These are phyloP conservation scores for Hygrophoropsis aurantiaca DNA, from an alignment of 768 basidiomycete genomes.

Conservation along the genomic window DNA sequence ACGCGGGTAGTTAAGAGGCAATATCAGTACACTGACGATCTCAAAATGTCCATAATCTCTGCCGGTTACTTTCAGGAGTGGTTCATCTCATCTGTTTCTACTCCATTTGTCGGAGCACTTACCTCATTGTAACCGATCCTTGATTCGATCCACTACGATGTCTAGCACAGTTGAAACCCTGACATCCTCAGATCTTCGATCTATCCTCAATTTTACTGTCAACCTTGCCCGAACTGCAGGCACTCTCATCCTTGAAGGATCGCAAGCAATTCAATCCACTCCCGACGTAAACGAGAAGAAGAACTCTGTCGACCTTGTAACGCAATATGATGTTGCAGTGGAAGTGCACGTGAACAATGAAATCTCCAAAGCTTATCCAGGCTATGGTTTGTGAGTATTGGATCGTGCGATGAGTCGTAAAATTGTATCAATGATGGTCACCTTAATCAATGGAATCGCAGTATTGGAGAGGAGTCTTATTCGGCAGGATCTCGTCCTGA, in stretches of 20 bases:
- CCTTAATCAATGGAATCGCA: constrained; percentile 24
- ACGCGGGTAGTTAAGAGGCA: no score
- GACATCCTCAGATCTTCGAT: constrained; percentile 46
- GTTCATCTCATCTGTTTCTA: no score
- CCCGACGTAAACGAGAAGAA: constrained; percentile 79
- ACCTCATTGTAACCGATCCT: no score
- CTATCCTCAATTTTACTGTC: constrained; percentile 67
- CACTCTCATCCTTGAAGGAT: constrained; percentile 73
- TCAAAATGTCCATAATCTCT: no score
- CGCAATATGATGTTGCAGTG: constrained; percentile 90
- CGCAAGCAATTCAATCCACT: constrained; percentile 64
- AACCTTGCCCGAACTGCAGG: constrained; percentile 77
- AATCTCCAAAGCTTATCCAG: constrained; percentile 65
- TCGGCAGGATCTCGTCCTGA: constrained; percentile 67
- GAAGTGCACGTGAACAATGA: constrained; percentile 80
- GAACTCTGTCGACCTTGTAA: constrained; percentile 93
- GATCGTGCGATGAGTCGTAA: background rate
- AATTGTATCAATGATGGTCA: background rate
- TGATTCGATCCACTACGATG: constrained; percentile 23
- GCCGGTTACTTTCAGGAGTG: no score
- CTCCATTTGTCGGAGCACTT: no score
- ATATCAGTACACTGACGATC: no score
- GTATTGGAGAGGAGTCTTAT: constrained; percentile 94
- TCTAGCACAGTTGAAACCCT: constrained; percentile 21
- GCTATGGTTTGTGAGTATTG: constrained; percentile 75